Evolutionary conservation across 2,329 filamentous ascomycete genomes (phyloP), one percentile per base, ranked within the genome.

Genomic region (Colletotrichum costaricense): DNA sequence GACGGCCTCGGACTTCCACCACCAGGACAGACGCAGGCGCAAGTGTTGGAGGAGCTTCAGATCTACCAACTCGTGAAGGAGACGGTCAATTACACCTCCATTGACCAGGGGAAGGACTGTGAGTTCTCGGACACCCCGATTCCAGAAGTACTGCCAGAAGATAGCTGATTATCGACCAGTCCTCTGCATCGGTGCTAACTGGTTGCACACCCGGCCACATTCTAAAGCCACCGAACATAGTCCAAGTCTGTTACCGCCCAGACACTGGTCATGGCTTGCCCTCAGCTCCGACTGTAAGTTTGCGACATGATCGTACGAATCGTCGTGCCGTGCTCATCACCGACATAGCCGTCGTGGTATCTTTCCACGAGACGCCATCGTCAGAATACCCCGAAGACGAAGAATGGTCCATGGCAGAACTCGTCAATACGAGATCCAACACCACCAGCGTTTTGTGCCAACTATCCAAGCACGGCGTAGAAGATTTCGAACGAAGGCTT

Each of bases 61-160:
- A 77, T 87, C 74, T 83, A 83, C 73, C 63, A 89, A 35, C 86
- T 94, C 55, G 89, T 93, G 6, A 88, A 93, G 74, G 88, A 92
- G 67, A 92, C 94, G n/a, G 93, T 93, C 86, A 93, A 94, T 79
- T 95, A 93, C 80, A 92, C 91, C 16, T 93, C 92, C 0, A 88
- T 94, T 16, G 93, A 95, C 77, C 89, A 92, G 80, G 93, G 92
- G 0, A 83, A 86, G 19, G 87, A 86, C 79, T 94, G 92, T 91
- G 83, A 77, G 85, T 79, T 4, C 16, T 19, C 33, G 8, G 19
- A 8, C 24, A 26, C 38, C 14, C 26, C 22, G 2, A 58, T 19
- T 55, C 52, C 22, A 55, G 4, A 55, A 2, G n/a, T 35, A 7
- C 22, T 55, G 52, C 8, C 5, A 55, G 16, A 24, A 58, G 49